Conservation (phyloP, 1,284 basidiomycete genomes). For the Ustilago crameri region DNA sequence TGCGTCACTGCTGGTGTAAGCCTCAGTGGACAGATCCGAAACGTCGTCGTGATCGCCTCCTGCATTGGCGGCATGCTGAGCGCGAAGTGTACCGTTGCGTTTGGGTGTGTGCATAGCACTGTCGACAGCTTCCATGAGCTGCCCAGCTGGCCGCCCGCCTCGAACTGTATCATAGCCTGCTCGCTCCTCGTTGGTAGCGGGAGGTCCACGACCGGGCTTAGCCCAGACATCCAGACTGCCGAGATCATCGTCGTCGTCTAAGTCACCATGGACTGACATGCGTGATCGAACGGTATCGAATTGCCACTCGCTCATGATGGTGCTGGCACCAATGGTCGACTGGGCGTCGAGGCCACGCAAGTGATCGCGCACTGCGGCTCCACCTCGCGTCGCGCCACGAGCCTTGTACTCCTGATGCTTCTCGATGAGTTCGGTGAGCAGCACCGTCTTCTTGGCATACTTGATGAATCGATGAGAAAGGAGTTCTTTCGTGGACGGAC, state of each 20-base stretch:
- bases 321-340: constrained; percentile 67
- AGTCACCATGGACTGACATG: constrained; percentile 72
- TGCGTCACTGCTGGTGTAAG: constrained; percentile 39
- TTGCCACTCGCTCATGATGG: constrained; percentile 90
- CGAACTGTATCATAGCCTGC: constrained; percentile 59
- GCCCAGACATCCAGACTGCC: constrained; percentile 50
- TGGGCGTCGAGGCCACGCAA: constrained; percentile 42
- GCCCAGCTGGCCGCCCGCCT: constrained; percentile 52
- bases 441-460: constrained; percentile 79
- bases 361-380: constrained; percentile 51
- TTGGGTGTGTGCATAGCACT: constrained; percentile 39
- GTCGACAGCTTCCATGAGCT: constrained; percentile 55
- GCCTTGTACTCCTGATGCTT: constrained; percentile 66
- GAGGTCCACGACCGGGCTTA: constrained; percentile 58
- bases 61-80: constrained; percentile 11
- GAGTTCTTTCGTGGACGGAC: constrained; percentile 88
- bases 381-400: constrained; percentile 53
- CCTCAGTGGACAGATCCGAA: constrained; percentile 40
- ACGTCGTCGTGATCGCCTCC: constrained; percentile 35
- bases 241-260: constrained; percentile 72
- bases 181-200: constrained; percentile 67
- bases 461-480: constrained; percentile 92
- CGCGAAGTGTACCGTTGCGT: constrained; percentile 32
- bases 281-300: constrained; percentile 84
- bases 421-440: constrained; percentile 86